Base-by-base conservation (phyloP, 805 yeast species). In the Suhomyces canberraensis region DNA sequence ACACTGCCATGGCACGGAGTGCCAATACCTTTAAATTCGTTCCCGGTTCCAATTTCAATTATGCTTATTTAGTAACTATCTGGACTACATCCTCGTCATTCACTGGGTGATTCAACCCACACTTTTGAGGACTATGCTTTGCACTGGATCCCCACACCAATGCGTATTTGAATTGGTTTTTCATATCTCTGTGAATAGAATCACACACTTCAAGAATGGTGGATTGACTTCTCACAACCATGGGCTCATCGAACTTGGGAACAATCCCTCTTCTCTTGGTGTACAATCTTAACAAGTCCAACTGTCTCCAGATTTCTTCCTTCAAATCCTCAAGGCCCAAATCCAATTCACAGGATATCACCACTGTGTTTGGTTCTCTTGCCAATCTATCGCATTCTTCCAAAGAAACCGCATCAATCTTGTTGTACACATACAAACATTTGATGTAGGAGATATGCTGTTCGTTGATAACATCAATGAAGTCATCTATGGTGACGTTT, bases 61-160 rank as follows among this genome's bases (percentile, higher is more conserved):
- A n/a, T 20, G 9, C 14, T 46, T 70, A 89, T 65, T 89, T 91
- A 15, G 96, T 79, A 33, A 91, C 88, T 39, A 91, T 78, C 34
- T 93, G 82, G 16, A 93, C 91, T 13, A 91, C 98, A 57, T 91
- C 98, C 56, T 90, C 97, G 56, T 91, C 98, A 48, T 85, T 79
- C 11, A 93, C 82, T 25, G 69, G 67, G 58, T 91, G 98, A 44
- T 57, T 76, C 39, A 91, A 68, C 0, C 98, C 98, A 70, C 98
- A 91, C 56, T 91, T 91, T 56, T 91, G 98, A 3, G 98, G 98
- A 24, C 91, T 86, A 56, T 88, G 95, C 58, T 93, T 93, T 5
- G 97, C 84, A 31, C 95, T 82, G 1, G 90, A 79, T 0, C 98
- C 98, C 97, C 98, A 91, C 4, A 91, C 96, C 52, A 89, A 64